These are phyloP conservation scores for Cupressus sempervirens DNA, from an alignment of 75 land plant species.

Conservation along the genomic window DNA sequence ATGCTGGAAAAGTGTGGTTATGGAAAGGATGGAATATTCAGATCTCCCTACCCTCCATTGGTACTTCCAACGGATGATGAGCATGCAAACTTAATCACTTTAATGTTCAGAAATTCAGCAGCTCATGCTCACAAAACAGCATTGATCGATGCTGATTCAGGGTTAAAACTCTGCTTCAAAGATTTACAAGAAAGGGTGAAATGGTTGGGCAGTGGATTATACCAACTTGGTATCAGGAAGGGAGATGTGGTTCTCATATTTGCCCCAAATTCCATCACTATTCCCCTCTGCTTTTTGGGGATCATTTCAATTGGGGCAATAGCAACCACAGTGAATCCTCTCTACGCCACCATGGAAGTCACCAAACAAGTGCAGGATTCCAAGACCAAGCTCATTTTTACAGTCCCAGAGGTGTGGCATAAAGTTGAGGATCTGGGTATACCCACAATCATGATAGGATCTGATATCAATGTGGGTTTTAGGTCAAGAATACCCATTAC, in stretches of 20 bases:
- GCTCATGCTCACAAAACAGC: conserved; percentile 33
- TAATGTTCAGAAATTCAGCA: too few species aligned
- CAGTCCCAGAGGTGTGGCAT: conserved; percentile 38
- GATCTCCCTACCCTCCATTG: too few species aligned
- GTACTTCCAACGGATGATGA: too few species aligned
- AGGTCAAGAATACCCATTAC: neutral
- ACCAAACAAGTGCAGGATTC: conserved; percentile 47
- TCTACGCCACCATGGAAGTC: conserved; percentile 51
- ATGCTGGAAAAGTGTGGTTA: too few species aligned
- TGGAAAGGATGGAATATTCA: too few species aligned
- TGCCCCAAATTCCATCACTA: conserved; percentile 47
- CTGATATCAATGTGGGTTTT: neutral
- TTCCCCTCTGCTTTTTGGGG: conserved; percentile 39
- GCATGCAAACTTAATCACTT: too few species aligned
- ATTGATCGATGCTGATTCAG: conserved; percentile 45
- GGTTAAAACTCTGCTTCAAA: conserved; percentile 30
- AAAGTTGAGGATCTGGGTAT: conserved; percentile 32
- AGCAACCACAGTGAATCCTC: conserved; percentile 58
- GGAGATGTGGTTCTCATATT: conserved; percentile 59
- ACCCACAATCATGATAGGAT: conserved; percentile 20
- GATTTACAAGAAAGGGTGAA: conserved; percentile 24
- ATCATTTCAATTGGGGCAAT: conserved; percentile 49
- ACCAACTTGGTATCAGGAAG: conserved; percentile 37
- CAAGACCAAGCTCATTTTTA: conserved; percentile 45
- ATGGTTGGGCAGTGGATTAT: conserved; percentile 19